Base-by-base conservation (phyloP, 169 alveolate species). In the Plasmodium inui region DNA sequence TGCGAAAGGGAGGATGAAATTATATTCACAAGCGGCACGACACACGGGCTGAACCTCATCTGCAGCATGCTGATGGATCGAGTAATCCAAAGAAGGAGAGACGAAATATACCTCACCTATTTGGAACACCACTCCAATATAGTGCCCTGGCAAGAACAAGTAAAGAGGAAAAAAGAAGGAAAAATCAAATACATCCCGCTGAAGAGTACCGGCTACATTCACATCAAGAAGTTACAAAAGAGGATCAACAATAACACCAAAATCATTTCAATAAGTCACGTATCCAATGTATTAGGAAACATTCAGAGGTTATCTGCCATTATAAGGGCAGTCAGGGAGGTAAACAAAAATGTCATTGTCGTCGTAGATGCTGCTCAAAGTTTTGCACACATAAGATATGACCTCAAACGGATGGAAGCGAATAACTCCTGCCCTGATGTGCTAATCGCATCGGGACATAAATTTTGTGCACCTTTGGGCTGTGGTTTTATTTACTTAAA, bases 381-480 rank as follows among this genome's bases (percentile, higher is more conserved):
- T 44, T 89, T 95, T 57, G 95, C 96, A 32, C 93, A 86, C 80
- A 30, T 86, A 55, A 86, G 61, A 53, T 86, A 86, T 86, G 79
- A 86, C 46, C 78, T 86, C 5, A 34, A 67, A 39, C 83, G 95
- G 94, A 83, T 96, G 83, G 92, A 90, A 81, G 92, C 71, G 22
- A 70, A 73, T 70, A 89, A 78, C 14, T 39, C 79, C 72, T 93
- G 83, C 30, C 94, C 95, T 4, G 97, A 96, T 79, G 92, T 96
- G 41, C 70, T 96, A 74, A 95, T 95, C 28, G 95, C 96, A 30
- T 96, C 97, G 14, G 96, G 95, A 8, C 97, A 96, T 90, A 96
- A 96, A 82, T 92, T 96, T 72, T 96, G 96, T 79, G 97, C 96
- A 0, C 96, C 97, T 39, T 92, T 96, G 41, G 97, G 97, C 17